Evolutionary conservation across 768 basidiomycete genomes (phyloP).

Genomic region (Podaxis sp.): DNA sequence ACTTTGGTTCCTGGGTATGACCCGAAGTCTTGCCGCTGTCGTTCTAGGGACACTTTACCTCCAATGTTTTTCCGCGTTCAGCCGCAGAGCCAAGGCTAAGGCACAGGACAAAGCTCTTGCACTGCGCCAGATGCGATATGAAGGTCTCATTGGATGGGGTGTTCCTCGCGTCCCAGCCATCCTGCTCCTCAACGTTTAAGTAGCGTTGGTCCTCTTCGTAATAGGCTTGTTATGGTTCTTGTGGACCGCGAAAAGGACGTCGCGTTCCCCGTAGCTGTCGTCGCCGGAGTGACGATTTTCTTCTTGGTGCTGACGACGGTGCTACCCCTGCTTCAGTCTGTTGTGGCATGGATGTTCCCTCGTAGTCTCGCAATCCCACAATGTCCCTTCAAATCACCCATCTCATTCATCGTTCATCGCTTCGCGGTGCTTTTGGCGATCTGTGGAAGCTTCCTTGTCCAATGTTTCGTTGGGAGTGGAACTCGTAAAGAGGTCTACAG

Average conservation of each 20-base stretch:
- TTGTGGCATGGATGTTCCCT: conserved; percentile 4
- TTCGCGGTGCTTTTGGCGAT: conserved; percentile 5
- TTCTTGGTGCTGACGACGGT: conserved; percentile 19
- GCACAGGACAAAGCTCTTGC: conserved; percentile 15
- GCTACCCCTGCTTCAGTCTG: conserved; percentile 20
- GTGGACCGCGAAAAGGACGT: conserved; percentile 20
- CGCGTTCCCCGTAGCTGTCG: conserved; percentile 16
- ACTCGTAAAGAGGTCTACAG: not conserved
- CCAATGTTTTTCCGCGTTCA: conserved; percentile 22
- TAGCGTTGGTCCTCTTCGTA: conserved; percentile 26
- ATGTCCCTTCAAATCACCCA: conserved; percentile 26
- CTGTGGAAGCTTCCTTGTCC: not conserved
- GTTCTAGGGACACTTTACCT: conserved; percentile 18
- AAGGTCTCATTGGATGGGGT: conserved; percentile 25
- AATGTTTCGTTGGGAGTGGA: not conserved
- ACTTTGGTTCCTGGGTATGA: conserved; percentile 17
- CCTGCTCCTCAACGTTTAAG: conserved; percentile 26
- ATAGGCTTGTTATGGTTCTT: conserved; percentile 23
- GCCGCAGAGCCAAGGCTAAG: conserved; percentile 11
- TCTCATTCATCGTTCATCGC: conserved; percentile 20
- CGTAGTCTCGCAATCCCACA: conserved; percentile 11
- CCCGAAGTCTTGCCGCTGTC: conserved; percentile 16
- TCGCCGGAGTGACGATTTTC: conserved; percentile 18
- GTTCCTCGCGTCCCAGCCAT: conserved; percentile 23
- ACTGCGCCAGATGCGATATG: conserved; percentile 24